These are phyloP conservation scores for Diversispora epigaea DNA, from an alignment of 192 early-diverging fungal species.

Conservation along the genomic window DNA sequence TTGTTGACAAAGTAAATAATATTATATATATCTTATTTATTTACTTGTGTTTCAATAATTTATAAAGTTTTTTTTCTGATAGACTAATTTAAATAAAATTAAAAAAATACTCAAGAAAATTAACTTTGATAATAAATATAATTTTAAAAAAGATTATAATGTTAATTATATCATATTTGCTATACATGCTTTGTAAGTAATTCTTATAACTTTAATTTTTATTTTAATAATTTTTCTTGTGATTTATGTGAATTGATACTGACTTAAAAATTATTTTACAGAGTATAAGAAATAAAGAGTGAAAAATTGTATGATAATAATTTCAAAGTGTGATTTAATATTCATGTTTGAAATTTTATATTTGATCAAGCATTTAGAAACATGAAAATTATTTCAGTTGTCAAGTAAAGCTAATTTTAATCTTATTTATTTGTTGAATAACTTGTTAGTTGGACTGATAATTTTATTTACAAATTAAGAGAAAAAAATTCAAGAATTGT, in stretches of 20 bases:
- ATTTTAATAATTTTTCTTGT: not conserved
- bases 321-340: conserved; percentile 18
- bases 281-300: conserved; percentile 14
- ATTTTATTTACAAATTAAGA: not conserved
- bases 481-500: conserved; percentile 17
- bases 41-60: not conserved
- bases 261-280: not conserved
- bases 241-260: not conserved
- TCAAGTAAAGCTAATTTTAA: not conserved
- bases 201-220: not conserved
- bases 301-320: not conserved
- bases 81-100: not conserved
- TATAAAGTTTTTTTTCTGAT: not conserved
- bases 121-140: not conserved
- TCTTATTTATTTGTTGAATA: not conserved
- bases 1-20: not conserved
- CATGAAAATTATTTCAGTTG: conserved; percentile 1
- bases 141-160: conserved; percentile 12
- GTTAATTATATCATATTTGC: conserved; percentile 24
- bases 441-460: not conserved
- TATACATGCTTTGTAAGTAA: conserved; percentile 19
- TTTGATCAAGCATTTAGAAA: conserved; percentile 24
- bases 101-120: not conserved
- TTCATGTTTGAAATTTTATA: conserved; percentile 23
- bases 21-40: not conserved